Base-by-base conservation (phyloP, 306 rosid genomes). In the Ormosia emarginata region DNA sequence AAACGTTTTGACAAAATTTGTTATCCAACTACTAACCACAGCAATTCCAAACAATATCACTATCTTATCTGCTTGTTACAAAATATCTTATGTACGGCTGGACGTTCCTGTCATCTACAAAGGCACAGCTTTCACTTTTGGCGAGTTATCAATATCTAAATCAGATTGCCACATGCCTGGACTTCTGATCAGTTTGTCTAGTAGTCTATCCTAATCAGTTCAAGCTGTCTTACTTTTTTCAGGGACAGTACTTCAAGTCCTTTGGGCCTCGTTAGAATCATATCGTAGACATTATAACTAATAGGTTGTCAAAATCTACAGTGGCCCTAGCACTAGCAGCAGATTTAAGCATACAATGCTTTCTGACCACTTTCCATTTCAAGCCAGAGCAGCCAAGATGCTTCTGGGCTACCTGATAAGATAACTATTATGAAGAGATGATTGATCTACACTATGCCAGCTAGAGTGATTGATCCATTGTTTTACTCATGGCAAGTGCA, bases 371-470 rank as follows among this genome's bases (percentile, higher is more conserved):
- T 80, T 83, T 80, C 81, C 75, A 57, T 39, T 64, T 83, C 70
- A 69, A 76, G 64, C 85, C 82, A 82, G 55, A 83, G 67, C 75
- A 86, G 53, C 72, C 52, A 44, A 6, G 85, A 80, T 71, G 66
- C 79, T 76, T 58, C 59, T 50, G 53, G 81, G 71, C 77, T 15
- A 43, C 63, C 68, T 30, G 80, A 78, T 80, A 74, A 72, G 69
- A 73, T 78, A 74, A 74, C 58, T 53, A 64, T 77, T 43, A n/a
- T 53, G 74, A 71, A 24, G 15, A 53, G 52, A 77, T 83, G 79
- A 81, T 64, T 76, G 80, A 56, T 64, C 82, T 29, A 81, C 67
- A 63, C 57, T 36, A 57, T 84, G 87, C 72, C 77, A 85, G 65
- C 85, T 40, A 67, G 75, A 72, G 64, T 67, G 72, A 81, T 81